Evolutionary conservation across 2,329 filamentous ascomycete genomes (phyloP).

Genomic region (Paracoccidioides lutzii): DNA sequence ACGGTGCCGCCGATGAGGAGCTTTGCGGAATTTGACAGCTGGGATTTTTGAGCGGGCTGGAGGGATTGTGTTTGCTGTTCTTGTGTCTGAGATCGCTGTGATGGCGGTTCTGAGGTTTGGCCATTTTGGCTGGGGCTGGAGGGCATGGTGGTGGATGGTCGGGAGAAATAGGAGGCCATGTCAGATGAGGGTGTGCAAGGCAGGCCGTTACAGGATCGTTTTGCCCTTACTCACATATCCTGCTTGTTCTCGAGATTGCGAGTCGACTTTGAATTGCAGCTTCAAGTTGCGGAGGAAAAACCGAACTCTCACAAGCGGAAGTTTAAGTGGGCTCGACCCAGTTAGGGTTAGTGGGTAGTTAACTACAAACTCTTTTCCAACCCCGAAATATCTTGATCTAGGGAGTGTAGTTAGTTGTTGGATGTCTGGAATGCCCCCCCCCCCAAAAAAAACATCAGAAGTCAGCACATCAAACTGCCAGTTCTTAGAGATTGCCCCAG

Average conservation of each 20-base stretch:
- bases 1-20: slow-evolving; percentile 62
- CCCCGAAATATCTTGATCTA: too few relatives aligned
- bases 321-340: too few relatives aligned
- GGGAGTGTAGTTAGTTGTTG: too few relatives aligned
- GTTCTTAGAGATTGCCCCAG: too few relatives aligned
- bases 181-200: neutral
- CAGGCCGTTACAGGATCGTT: neutral
- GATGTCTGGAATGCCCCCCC: too few relatives aligned
- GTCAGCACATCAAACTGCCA: too few relatives aligned
- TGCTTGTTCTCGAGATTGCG: too few relatives aligned
- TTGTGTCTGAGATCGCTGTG: slow-evolving; percentile 6
- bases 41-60: slow-evolving; percentile 6
- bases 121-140: neutral
- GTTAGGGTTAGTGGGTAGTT: too few relatives aligned
- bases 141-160: neutral
- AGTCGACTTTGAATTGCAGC: too few relatives aligned
- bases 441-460: too few relatives aligned
- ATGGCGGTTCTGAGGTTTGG: slow-evolving; percentile 1
- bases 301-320: too few relatives aligned
- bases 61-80: neutral
- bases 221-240: neutral
- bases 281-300: neutral
- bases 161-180: slow-evolving; percentile 3
- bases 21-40: slow-evolving; percentile 22
- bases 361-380: too few relatives aligned